These are phyloP conservation scores for Boletus rubropictus DNA, from an alignment of 768 basidiomycete species.

Conservation along the genomic window DNA sequence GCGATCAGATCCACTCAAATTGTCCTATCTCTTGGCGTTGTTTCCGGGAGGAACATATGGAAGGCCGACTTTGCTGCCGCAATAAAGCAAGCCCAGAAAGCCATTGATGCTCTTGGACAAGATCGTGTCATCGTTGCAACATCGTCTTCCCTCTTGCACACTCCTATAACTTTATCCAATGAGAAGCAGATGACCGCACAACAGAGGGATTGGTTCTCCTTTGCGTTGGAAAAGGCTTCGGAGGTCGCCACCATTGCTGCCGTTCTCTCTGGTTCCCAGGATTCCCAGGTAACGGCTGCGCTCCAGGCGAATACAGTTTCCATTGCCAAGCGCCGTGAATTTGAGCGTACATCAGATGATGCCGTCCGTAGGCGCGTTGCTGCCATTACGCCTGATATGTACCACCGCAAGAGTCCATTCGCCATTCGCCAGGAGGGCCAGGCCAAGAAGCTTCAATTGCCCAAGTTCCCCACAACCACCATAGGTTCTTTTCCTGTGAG, in stretches of 20 bases:
- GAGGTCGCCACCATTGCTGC: slow-evolving; percentile 89
- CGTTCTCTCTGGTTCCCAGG: slow-evolving; percentile 79
- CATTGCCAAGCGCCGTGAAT: slow-evolving; percentile 90
- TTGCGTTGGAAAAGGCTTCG: slow-evolving; percentile 90
- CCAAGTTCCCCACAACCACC: slow-evolving; percentile 97
- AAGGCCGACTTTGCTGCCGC: slow-evolving; percentile 89
- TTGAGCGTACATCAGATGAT: slow-evolving; percentile 90
- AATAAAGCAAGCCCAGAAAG: slow-evolving; percentile 78
- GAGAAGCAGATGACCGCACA: slow-evolving; percentile 86
- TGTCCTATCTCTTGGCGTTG: slow-evolving; percentile 86
- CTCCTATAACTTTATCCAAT: slow-evolving; percentile 88
- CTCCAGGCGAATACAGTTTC: slow-evolving; percentile 86
- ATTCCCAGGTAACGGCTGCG: slow-evolving; percentile 59
- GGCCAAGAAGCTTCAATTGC: slow-evolving; percentile 81
- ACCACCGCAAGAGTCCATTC: slow-evolving; percentile 88
- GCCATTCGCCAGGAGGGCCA: slow-evolving; percentile 81
- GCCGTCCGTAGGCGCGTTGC: slow-evolving; percentile 93
- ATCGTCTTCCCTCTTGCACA: slow-evolving; percentile 97
- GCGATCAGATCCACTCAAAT: slow-evolving; percentile 81
- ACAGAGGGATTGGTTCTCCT: slow-evolving; percentile 98
- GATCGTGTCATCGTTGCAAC: slow-evolving; percentile 91
- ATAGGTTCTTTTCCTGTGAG: slow-evolving; percentile 95
- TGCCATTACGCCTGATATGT: slow-evolving; percentile 79
- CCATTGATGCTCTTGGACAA: slow-evolving; percentile 73
- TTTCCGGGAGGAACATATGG: slow-evolving; percentile 99